Evolutionary conservation across 2,329 filamentous ascomycete genomes (phyloP).

Genomic region (Neofusicoccum ribis): DNA sequence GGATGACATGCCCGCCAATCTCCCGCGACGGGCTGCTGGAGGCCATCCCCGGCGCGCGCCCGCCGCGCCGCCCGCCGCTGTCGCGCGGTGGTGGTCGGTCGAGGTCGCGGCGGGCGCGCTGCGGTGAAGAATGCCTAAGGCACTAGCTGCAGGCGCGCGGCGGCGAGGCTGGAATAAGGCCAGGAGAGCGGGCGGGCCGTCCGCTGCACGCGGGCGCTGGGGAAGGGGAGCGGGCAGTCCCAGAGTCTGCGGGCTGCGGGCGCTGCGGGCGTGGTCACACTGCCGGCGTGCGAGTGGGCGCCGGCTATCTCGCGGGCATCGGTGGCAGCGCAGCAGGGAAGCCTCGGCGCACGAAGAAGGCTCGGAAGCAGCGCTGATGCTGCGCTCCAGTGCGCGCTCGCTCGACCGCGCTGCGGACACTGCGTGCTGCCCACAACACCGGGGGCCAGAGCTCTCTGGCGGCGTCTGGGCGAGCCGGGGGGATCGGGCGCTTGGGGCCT

Average conservation of each 20-base stretch:
- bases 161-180: constrained; percentile 12
- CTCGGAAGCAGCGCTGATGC: not conserved
- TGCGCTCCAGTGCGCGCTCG: not conserved
- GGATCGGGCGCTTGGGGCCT: constrained; percentile 9
- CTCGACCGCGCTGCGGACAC: constrained; percentile 1
- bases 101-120: not conserved
- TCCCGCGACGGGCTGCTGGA: not conserved
- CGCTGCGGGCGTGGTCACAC: not conserved
- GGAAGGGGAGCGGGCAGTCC: not conserved
- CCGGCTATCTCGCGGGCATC: constrained; percentile 1
- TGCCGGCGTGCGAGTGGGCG: constrained; percentile 7
- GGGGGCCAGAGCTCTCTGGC: constrained; percentile 9
- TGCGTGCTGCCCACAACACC: constrained; percentile 3
- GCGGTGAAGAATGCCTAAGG: constrained; percentile 15
- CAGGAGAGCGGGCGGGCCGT: constrained; percentile 7
- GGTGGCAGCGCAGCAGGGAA: not conserved
- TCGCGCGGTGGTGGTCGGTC: no score
- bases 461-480: constrained; percentile 15
- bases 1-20: constrained; percentile 12
- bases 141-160: not conserved
- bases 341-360: not conserved
- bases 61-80: no score
- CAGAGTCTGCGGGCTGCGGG: not conserved
- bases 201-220: constrained; percentile 5
- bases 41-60: no score